Percentiles rank a stretch among this genome's conserved stretches.
Evolutionary conservation across 192 early-diverging fungal species (phyloP).

Genomic region (Umbelopsis sp.): DNA sequence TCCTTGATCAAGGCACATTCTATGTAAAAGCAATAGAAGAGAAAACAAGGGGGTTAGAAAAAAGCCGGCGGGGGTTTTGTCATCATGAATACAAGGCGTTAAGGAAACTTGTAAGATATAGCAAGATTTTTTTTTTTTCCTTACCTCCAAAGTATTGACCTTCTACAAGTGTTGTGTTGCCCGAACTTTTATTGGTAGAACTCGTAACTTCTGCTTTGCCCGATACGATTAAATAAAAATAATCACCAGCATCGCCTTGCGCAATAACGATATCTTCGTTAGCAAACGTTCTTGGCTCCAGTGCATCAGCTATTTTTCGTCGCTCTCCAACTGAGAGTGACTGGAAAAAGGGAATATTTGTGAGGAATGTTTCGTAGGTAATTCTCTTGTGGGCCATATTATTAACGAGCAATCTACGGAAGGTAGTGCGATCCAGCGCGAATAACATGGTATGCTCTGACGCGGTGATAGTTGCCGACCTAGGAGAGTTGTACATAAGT

Average conservation of each 20-base stretch:
- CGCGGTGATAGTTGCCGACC: constrained; percentile 43
- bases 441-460: constrained; percentile 33
- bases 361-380: constrained; percentile 43
- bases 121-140: constrained; percentile 1
- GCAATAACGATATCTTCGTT: constrained; percentile 61
- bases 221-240: constrained; percentile 70
- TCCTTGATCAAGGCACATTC: constrained; percentile 69
- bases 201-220: constrained; percentile 61
- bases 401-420: constrained; percentile 37
- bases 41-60: constrained; percentile 14
- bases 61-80: neutral
- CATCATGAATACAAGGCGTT: constrained; percentile 15
- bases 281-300: constrained; percentile 61
- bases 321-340: constrained; percentile 49
- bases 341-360: constrained; percentile 26
- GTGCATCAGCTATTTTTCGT: constrained; percentile 70
- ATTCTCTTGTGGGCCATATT: constrained; percentile 33
- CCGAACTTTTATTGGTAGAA: constrained; percentile 21
- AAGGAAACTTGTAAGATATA: neutral
- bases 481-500: constrained; percentile 50
- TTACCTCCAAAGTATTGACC: constrained; percentile 71
- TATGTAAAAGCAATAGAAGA: constrained; percentile 20
- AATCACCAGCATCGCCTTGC: constrained; percentile 69
- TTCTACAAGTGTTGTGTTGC: constrained; percentile 50
- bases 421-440: constrained; percentile 46